Conservation (phyloP, 2,329 filamentous ascomycete genomes). For the Xylariaceae sp. region DNA sequence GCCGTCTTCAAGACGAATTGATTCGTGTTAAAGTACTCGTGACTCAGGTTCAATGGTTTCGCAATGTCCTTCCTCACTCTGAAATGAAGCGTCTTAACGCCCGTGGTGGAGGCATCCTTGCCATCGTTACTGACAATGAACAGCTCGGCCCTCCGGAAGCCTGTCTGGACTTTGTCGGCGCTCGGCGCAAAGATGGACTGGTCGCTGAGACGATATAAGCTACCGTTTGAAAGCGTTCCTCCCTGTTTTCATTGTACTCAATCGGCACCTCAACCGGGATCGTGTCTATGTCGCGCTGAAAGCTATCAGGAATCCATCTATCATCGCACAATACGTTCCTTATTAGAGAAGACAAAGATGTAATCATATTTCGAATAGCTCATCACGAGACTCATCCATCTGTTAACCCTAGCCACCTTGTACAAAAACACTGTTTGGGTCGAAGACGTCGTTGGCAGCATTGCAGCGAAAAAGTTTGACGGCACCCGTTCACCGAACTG, state of each 20-base stretch:
- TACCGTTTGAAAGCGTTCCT: no score
- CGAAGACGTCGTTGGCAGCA: conserved; percentile 6
- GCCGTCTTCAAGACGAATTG: conserved; percentile 10
- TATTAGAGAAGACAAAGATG: conserved; percentile 9
- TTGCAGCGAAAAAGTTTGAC: conserved; percentile 3
- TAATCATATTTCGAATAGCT: no score
- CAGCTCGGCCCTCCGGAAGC: conserved; percentile 10
- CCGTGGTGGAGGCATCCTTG: conserved; percentile 9
- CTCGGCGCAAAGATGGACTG: conserved; percentile 11
- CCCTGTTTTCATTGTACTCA: no score
- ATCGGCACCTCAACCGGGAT: no score
- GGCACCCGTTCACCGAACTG: conserved; percentile 12
- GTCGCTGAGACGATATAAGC: no score
- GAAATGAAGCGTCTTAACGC: conserved; percentile 11
- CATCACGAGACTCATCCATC: no score
- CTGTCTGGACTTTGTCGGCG: conserved; percentile 10
- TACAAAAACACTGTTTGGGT: conserved; percentile 9
- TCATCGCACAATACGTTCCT: background rate
- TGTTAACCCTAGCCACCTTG: no score
- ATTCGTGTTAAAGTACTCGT: conserved; percentile 10
- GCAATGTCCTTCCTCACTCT: conserved; percentile 11
- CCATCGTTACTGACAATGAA: conserved; percentile 9
- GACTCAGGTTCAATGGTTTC: conserved; percentile 5
- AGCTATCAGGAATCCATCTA: background rate
- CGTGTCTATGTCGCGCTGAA: no score